Evolutionary conservation across 371 early-diverging fungal genomes (phyloP), one percentile per base, ranked within the genome.

Genomic region (Actinomucor elegans): DNA sequence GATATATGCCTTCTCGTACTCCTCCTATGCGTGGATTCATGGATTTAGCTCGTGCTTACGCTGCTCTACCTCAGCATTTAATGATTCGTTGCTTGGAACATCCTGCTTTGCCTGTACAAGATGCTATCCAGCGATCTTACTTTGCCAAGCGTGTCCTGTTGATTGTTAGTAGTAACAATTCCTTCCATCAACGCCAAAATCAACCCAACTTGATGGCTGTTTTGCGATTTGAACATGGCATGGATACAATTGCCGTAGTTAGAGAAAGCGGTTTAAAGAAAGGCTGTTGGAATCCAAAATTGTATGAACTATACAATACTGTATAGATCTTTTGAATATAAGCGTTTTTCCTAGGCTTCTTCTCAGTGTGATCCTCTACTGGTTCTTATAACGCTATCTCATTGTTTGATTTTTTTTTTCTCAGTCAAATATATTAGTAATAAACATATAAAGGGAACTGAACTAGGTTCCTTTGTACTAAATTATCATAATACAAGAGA

Each of bases 21-120:
- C 70, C 66, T 10, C 62, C 61, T 10, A 48, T 44, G 41, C 64
- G 57, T 8, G 70, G 65, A 5, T 52, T 62, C 11, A 61, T 45
- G 32, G 69, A 69, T 11, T 34, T 71, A 55, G 69, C 69, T 5
- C 49, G 54, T 12, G 37, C 65, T 9, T 75, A 69, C 48, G 57
- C 75, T 20, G 33, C 50, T 17, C 38, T 75, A 18, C 75, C 75
- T 32, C 52, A 57, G 44, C 48, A 63, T 38, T 63, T 71, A 24
- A 57, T 75, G 61, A 69, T 66, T 34, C 61, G 62, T 7, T 71
- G 71, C 36, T 33, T 75, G 23, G 75, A 75, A 40, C 69, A 71
- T 47, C 50, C 50, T 6, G 58, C 59, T 11, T 48, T 75, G 17
- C 57, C 67, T 18, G 69, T 67, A 9, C 71, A 68, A 18, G 68